phyloP scores from a whole-genome alignment of 352 stramenopile genomes.

The Phytophthora pseudosyringae region DNA sequence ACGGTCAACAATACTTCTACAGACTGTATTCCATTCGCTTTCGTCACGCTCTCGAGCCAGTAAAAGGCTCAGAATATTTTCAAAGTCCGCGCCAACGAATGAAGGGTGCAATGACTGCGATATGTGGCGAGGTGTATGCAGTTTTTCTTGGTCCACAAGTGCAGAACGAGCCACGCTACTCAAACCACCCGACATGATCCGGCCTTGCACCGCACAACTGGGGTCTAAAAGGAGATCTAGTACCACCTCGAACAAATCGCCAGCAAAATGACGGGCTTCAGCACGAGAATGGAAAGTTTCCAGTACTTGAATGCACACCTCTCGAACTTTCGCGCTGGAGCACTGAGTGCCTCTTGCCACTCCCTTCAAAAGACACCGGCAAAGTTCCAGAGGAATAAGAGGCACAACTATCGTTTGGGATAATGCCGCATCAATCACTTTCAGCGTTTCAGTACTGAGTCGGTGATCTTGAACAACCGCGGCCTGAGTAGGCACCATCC shows the following conservation, averaged over 20 bases:
- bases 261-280: slow-evolving; percentile 21
- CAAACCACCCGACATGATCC: slow-evolving; percentile 15
- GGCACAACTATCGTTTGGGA: slow-evolving; percentile 13
- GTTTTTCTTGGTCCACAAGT: slow-evolving; percentile 25
- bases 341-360: slow-evolving; percentile 9
- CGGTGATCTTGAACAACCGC: slow-evolving; percentile 24
- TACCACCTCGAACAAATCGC: slow-evolving; percentile 18
- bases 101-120: slow-evolving; percentile 27
- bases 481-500: slow-evolving; percentile 20
- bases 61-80: slow-evolving; percentile 48
- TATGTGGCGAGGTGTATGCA: slow-evolving; percentile 1
- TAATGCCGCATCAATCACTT: slow-evolving; percentile 28
- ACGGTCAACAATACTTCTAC: slow-evolving; percentile 30
- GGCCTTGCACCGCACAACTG: slow-evolving; percentile 10
- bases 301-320: slow-evolving; percentile 34
- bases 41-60: slow-evolving; percentile 31
- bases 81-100: slow-evolving; percentile 58
- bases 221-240: slow-evolving; percentile 38
- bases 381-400: slow-evolving; percentile 24
- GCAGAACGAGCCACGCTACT: slow-evolving; percentile 22
- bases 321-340: slow-evolving; percentile 31
- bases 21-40: slow-evolving; percentile 48
- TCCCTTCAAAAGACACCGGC: slow-evolving; percentile 11
- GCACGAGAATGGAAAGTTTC: slow-evolving; percentile 20
- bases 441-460: slow-evolving; percentile 26